Base-by-base conservation (phyloP, 1,284 basidiomycete species). In the Phylloporus gajari region DNA sequence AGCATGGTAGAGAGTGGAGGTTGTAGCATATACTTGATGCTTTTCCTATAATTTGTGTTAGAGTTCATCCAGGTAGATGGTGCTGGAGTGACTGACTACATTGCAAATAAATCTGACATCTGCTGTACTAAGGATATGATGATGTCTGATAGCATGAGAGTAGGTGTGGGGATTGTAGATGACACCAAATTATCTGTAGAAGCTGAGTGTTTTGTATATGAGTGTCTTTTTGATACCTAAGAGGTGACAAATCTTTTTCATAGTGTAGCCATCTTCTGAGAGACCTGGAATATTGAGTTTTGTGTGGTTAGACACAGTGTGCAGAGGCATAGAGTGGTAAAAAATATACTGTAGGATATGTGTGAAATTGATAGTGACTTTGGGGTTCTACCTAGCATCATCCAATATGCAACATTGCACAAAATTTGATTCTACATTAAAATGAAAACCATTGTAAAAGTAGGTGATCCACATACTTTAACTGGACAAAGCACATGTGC, bases 161-260 rank as follows among this genome's bases (percentile, higher is more conserved):
- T 69, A 44, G 42, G 42, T 44, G 42, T 44, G 42, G 12, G 42
- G 13, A 17, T 44, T 44, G 42, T 44, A 44, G 42, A 44, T 13
- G 42, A 44, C n/a, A 12, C 65, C 46, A n/a, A 25, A 65, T 59
- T 2, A 38, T 63, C 19, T 35, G 46, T 65, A 69, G 19, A 60
- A 7, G 9, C 9, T 17, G 35, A 72, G 64, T 53, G 44, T 72
- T 5, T 63, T 63, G 42, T 63, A 63, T 6, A 63, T 8, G n/a
- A 63, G 61, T 8, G 40, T 44, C 11, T 63, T 63, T 42, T 63
- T 63, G 42, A 63, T 15, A 30, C 61, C 61, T 1, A 63, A 42
- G 17, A 27, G 4, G 8, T 19, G 3, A 46, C 61, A 63, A 9
- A 63, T 63, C 11, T 42, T 40, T 19, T 27, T n/a, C 2, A 44